Evolutionary conservation across 116 monocot species (phyloP).

Genomic region (Cymodocea nodosa): DNA sequence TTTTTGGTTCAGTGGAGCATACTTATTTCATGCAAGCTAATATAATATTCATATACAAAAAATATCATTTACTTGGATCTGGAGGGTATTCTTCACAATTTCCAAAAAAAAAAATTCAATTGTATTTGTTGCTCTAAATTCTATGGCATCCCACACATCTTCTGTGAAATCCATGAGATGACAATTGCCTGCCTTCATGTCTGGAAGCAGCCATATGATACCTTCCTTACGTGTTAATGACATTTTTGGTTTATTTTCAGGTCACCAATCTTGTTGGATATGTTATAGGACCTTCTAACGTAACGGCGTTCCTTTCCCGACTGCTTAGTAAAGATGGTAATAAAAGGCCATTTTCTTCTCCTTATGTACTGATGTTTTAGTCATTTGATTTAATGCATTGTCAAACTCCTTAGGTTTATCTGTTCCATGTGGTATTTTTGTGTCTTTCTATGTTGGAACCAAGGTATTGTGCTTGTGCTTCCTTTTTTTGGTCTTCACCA

Average conservation of each 20-base stretch:
- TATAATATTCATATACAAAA: too few relatives aligned
- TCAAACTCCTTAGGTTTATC: slow-evolving; percentile 30
- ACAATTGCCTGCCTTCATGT: neutral
- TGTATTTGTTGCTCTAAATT: neutral
- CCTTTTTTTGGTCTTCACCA: neutral
- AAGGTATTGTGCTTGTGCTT: slow-evolving; percentile 41
- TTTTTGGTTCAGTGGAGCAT: too few relatives aligned
- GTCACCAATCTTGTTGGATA: slow-evolving; percentile 87
- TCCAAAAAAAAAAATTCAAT: neutral
- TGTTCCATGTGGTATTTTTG: slow-evolving; percentile 45
- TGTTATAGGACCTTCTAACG: slow-evolving; percentile 74
- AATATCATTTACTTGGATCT: too few relatives aligned
- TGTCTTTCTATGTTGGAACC: slow-evolving; percentile 71
- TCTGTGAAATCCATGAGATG: neutral
- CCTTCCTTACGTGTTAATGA: neutral
- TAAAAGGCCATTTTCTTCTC: neutral
- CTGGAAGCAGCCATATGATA: neutral
- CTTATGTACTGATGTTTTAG: neutral
- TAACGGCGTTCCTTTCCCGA: slow-evolving; percentile 52
- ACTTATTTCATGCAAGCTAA: too few relatives aligned
- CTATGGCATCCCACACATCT: neutral
- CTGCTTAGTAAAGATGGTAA: slow-evolving; percentile 59
- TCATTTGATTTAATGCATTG: neutral
- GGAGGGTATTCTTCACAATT: too few relatives aligned
- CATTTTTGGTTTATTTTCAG: slow-evolving; percentile 15